phyloP scores from a whole-genome alignment of 2,329 filamentous ascomycete species.

The Phaeosphaeriaceae sp. region DNA sequence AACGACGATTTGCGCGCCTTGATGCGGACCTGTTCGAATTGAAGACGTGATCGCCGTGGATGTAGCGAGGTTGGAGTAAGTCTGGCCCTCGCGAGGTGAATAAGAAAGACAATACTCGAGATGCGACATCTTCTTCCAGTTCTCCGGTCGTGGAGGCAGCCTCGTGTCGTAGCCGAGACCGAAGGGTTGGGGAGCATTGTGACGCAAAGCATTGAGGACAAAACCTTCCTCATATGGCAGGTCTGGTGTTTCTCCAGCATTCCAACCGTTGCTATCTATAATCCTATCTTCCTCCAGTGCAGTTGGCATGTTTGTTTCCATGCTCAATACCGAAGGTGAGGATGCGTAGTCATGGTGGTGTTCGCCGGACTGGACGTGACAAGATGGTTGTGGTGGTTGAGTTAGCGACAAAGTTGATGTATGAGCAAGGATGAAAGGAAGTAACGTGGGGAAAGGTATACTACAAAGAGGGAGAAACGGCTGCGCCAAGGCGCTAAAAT shows the following conservation, averaged over 20 bases:
- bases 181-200: slow-evolving; percentile 7
- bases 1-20: slow-evolving; percentile 7
- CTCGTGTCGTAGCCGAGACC: slow-evolving; percentile 3
- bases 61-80: neutral
- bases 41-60: neutral
- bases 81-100: neutral
- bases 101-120: slow-evolving; percentile 5
- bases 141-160: neutral
- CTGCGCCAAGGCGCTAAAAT: no score
- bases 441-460: no score
- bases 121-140: slow-evolving; percentile 2
- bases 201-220: slow-evolving; percentile 3
- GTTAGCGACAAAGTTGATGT: no score
- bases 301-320: no score
- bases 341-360: no score
- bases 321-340: no score
- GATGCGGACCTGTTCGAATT: slow-evolving; percentile 4
- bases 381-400: no score
- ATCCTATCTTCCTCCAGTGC: no score
- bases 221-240: slow-evolving; percentile 5
- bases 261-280: no score
- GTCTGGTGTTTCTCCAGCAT: neutral
- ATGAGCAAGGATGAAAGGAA: no score
- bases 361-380: no score
- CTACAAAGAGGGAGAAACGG: no score